These are phyloP conservation scores for Abrus pulchellus DNA, from an alignment of 306 rosid species.

Conservation along the genomic window DNA sequence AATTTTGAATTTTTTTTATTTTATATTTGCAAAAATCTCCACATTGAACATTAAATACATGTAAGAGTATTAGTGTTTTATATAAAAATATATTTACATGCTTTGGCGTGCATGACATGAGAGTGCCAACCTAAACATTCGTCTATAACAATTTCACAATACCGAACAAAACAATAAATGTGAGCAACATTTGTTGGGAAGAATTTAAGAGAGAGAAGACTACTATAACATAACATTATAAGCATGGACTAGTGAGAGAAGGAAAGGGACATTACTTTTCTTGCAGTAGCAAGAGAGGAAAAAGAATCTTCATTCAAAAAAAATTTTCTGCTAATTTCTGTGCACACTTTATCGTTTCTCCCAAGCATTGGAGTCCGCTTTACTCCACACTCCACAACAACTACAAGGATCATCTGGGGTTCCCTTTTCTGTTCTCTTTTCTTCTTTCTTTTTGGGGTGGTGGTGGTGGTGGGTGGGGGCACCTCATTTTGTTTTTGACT, in stretches of 20 bases:
- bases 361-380: constrained; percentile 52
- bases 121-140: constrained; percentile 21
- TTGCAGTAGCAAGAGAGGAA: constrained; percentile 42
- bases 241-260: constrained; percentile 45
- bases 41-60: background rate
- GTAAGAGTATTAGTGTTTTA: background rate
- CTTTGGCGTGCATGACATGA: constrained; percentile 12
- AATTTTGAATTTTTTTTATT: too few species aligned
- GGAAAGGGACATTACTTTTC: constrained; percentile 19
- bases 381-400: constrained; percentile 51
- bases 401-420: constrained; percentile 28
- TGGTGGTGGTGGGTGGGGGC: constrained; percentile 55
- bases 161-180: constrained; percentile 43
- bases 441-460: background rate
- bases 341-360: constrained; percentile 43
- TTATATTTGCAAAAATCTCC: too few species aligned
- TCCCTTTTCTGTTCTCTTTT: constrained; percentile 34
- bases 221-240: background rate
- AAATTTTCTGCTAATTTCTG: constrained; percentile 37
- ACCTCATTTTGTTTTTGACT: constrained; percentile 62
- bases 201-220: constrained; percentile 38
- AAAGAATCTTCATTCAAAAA: constrained; percentile 47
- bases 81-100: background rate
- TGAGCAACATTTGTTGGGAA: constrained; percentile 45
- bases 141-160: background rate